Evolutionary conservation across 768 basidiomycete species (phyloP).

Genomic region (Boletellus emodensis): DNA sequence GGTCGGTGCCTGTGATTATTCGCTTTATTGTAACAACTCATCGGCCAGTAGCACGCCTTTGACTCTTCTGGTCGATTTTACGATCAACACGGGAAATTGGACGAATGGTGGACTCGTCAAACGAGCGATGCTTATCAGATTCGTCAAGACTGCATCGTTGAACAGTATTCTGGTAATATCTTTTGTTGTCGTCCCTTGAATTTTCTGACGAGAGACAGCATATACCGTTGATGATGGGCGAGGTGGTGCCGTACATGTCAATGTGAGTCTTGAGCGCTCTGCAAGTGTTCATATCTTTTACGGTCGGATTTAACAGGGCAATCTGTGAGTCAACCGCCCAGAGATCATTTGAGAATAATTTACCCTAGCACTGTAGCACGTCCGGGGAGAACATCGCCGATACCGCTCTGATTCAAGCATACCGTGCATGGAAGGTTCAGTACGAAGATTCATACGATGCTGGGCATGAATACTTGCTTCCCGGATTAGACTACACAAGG

Average conservation of each 20-base stretch:
- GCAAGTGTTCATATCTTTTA: neutral
- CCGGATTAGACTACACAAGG: constrained; percentile 77
- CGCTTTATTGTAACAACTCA: neutral
- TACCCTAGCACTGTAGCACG: constrained; percentile 47
- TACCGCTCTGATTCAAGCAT: constrained; percentile 79
- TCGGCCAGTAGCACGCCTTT: constrained; percentile 66
- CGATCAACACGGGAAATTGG: constrained; percentile 82
- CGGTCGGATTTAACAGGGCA: constrained; percentile 47
- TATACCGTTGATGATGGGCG: constrained; percentile 85
- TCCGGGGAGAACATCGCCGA: constrained; percentile 93
- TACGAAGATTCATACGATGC: constrained; percentile 52
- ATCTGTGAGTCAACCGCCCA: constrained; percentile 49
- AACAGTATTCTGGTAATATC: constrained; percentile 80
- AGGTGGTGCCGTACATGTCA: constrained; percentile 79
- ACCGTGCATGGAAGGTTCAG: constrained; percentile 86
- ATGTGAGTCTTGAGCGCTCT: constrained; percentile 46
- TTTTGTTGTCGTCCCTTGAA: neutral
- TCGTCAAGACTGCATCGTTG: constrained; percentile 83
- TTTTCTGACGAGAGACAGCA: constrained; percentile 34
- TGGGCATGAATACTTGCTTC: constrained; percentile 70
- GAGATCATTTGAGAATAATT: neutral
- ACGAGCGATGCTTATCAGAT: constrained; percentile 82
- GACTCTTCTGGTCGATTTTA: constrained; percentile 88
- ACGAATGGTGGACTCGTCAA: constrained; percentile 90
- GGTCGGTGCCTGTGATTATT: constrained; percentile 37